These are phyloP conservation scores for Oryza nivara DNA, from an alignment of 176 grass and related monocot genomes.

Conservation along the genomic window DNA sequence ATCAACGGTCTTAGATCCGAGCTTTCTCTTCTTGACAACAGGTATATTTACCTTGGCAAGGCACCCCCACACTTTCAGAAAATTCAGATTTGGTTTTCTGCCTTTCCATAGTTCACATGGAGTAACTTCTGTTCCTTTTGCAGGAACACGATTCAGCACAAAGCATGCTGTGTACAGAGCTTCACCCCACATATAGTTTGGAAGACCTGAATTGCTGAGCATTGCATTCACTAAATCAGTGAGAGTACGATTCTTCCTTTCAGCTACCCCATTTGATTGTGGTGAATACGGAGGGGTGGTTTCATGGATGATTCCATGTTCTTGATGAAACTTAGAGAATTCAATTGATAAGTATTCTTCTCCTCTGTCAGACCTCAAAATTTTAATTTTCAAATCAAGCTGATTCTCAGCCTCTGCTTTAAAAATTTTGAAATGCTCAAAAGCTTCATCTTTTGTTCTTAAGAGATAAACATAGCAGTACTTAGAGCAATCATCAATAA, in stretches of 20 bases:
- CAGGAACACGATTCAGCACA: too few species aligned
- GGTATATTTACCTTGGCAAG: too few species aligned
- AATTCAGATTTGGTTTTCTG: too few species aligned
- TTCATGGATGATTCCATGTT: neutral
- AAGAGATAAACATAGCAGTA: neutral
- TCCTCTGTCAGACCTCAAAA: neutral
- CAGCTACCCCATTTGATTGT: neutral
- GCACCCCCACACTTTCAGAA: too few species aligned
- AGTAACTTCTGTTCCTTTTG: too few species aligned
- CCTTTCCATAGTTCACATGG: too few species aligned
- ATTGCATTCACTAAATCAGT: neutral
- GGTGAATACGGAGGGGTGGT: neutral
- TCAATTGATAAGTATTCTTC: neutral
- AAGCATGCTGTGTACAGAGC: neutral
- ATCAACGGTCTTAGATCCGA: neutral
- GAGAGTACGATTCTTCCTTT: neutral
- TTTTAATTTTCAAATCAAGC: neutral
- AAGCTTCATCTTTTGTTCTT: neutral
- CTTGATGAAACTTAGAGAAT: neutral
- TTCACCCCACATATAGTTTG: neutral
- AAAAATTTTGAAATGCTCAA: neutral
- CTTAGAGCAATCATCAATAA: too few species aligned
- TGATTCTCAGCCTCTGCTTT: neutral
- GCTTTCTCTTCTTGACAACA: neutral
- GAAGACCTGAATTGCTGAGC: neutral